Evolutionary conservation across 2,329 filamentous ascomycete genomes (phyloP).

Genomic region (Parastagonospora nodorum): DNA sequence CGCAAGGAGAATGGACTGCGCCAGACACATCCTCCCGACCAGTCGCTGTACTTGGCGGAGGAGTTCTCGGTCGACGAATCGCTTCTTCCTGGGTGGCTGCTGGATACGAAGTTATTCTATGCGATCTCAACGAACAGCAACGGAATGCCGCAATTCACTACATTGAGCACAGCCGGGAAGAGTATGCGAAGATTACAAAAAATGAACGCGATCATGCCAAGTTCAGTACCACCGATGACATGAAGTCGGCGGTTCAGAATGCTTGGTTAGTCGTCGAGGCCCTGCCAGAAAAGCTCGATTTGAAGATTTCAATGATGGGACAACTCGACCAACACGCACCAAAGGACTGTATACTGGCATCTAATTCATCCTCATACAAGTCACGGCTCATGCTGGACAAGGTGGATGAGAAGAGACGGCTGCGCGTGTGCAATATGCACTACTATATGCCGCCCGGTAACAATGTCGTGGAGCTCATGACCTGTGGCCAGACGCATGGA

Average conservation of each 20-base stretch:
- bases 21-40: conserved; percentile 9
- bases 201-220: neutral
- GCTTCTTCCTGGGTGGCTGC: conserved; percentile 15
- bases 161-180: conserved; percentile 8
- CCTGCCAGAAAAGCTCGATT: conserved; percentile 56
- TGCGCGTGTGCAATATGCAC: conserved; percentile 52
- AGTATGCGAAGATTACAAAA: conserved; percentile 3
- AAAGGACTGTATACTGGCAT: conserved; percentile 55
- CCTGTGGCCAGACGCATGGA: conserved; percentile 51
- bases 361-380: conserved; percentile 60
- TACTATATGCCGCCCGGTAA: conserved; percentile 54
- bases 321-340: conserved; percentile 53
- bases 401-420: conserved; percentile 45
- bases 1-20: conserved; percentile 5
- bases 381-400: conserved; percentile 55
- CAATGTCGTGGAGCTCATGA: conserved; percentile 62
- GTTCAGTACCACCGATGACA: conserved; percentile 34
- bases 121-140: conserved; percentile 13
- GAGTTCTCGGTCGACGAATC: conserved; percentile 14
- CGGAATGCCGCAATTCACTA: conserved; percentile 12
- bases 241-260: conserved; percentile 49
- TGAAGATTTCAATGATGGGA: conserved; percentile 57
- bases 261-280: conserved; percentile 62
- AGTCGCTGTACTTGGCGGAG: conserved; percentile 15
- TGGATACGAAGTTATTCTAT: conserved; percentile 10